Evolutionary conservation across 352 stramenopile species (phyloP).

Genomic region (Phytophthora capsici): DNA sequence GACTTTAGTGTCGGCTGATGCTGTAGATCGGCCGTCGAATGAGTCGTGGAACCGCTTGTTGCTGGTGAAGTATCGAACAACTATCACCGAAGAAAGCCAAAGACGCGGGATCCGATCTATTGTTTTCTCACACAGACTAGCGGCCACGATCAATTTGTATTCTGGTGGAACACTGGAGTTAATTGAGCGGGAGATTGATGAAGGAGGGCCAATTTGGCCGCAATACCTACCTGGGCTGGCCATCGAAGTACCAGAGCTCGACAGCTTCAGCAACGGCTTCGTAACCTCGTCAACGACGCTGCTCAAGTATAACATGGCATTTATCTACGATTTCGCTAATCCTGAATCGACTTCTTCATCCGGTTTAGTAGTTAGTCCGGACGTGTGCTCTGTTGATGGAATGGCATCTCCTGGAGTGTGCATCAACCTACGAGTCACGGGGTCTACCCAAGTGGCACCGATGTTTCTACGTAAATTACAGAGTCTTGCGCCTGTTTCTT

Average conservation of each 20-base stretch:
- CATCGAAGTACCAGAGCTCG: background rate
- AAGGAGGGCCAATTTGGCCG: slow-evolving; percentile 25
- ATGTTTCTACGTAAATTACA: slow-evolving; percentile 26
- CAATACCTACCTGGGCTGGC: slow-evolving; percentile 12
- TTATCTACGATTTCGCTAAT: slow-evolving; percentile 15
- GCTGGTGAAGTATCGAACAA: slow-evolving; percentile 14
- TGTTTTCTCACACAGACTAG: slow-evolving; percentile 25
- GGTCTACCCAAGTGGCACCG: background rate
- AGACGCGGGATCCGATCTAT: slow-evolving; percentile 22
- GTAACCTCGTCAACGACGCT: slow-evolving; percentile 1
- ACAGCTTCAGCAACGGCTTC: slow-evolving; percentile 14
- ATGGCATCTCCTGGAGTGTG: slow-evolving; percentile 9
- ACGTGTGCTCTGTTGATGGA: background rate
- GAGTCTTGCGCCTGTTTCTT: background rate
- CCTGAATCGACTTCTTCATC: slow-evolving; percentile 5
- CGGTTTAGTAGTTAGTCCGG: background rate
- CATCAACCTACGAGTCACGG: slow-evolving; percentile 14
- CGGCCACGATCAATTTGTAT: slow-evolving; percentile 18
- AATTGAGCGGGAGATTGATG: slow-evolving; percentile 22
- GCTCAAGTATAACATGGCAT: background rate
- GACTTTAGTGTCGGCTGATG: background rate
- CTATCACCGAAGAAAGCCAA: slow-evolving; percentile 33
- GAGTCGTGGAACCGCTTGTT: slow-evolving; percentile 8
- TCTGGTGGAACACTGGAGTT: slow-evolving; percentile 13
- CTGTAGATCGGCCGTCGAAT: background rate